phyloP scores from a whole-genome alignment of 768 basidiomycete species.

The Rhodotorula paludigena region DNA sequence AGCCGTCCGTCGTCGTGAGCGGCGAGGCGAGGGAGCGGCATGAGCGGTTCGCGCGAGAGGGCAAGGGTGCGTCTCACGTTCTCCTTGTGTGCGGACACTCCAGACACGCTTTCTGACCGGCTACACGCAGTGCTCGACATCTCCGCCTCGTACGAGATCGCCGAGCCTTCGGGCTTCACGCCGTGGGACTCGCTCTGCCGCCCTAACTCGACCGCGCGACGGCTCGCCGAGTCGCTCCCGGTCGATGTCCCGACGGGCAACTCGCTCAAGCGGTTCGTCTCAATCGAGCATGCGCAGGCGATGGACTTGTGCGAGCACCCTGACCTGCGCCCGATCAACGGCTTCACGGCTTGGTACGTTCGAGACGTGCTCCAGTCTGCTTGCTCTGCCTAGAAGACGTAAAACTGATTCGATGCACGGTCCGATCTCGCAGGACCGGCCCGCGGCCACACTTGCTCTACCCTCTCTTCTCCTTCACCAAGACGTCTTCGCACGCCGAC shows the following conservation, averaged over 20 bases:
- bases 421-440: conserved; percentile 24
- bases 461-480: conserved; percentile 40
- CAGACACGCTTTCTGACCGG: too few relatives aligned
- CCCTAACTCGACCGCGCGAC: conserved; percentile 35
- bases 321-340: conserved; percentile 40
- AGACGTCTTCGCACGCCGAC: conserved; percentile 40
- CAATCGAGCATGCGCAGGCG: conserved; percentile 40
- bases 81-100: background rate
- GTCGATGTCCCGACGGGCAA: conserved; percentile 12
- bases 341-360: conserved; percentile 43
- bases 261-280: conserved; percentile 38
- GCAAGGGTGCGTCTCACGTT: conserved; percentile 18
- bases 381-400: too few relatives aligned
- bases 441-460: conserved; percentile 39
- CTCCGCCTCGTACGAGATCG: background rate
- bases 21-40: conserved; percentile 27
- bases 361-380: too few relatives aligned
- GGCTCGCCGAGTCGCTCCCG: background rate
- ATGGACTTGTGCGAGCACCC: conserved; percentile 48
- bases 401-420: background rate
- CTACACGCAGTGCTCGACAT: conserved; percentile 2
- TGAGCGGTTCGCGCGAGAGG: background rate
- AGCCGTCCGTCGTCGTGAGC: conserved; percentile 32
- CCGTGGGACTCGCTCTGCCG: conserved; percentile 38
- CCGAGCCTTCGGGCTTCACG: conserved; percentile 15